Evolutionary conservation across 139 green algal genomes (phyloP).

Genomic region (Picochlorum sp.): DNA sequence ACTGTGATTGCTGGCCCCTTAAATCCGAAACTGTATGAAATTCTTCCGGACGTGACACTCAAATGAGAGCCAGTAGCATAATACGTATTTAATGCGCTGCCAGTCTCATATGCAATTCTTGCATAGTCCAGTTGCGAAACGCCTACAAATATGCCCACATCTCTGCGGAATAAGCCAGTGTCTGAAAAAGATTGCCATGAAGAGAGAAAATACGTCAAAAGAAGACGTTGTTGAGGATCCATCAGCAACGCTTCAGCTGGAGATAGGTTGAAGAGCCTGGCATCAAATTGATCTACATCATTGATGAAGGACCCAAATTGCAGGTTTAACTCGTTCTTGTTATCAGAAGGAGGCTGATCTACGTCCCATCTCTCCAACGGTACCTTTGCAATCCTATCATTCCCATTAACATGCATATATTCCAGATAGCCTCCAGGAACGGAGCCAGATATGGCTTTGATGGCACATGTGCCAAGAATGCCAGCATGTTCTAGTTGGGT

Average conservation of each 20-base stretch:
- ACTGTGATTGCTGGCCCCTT: constrained; percentile 50
- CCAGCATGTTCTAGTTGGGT: not conserved
- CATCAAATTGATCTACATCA: constrained; percentile 43
- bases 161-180: not conserved
- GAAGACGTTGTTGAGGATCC: constrained; percentile 69
- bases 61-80: constrained; percentile 24
- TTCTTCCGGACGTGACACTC: constrained; percentile 33
- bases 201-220: constrained; percentile 34
- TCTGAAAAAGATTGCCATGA: not conserved
- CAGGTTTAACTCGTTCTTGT: constrained; percentile 14
- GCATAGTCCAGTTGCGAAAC: constrained; percentile 71
- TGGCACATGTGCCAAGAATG: not conserved
- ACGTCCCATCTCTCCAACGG: constrained; percentile 42
- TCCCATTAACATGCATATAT: not conserved
- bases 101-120: constrained; percentile 18
- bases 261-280: constrained; percentile 13
- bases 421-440: constrained; percentile 20
- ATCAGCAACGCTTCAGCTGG: constrained; percentile 52
- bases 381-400: constrained; percentile 25
- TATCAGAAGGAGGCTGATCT: constrained; percentile 8
- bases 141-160: constrained; percentile 60
- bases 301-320: constrained; percentile 49
- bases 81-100: constrained; percentile 10
- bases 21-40: constrained; percentile 65
- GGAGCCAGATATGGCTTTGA: constrained; percentile 3